These are phyloP conservation scores for Trichoderma sp. DNA, from an alignment of 2,329 filamentous ascomycete species.

Conservation along the genomic window DNA sequence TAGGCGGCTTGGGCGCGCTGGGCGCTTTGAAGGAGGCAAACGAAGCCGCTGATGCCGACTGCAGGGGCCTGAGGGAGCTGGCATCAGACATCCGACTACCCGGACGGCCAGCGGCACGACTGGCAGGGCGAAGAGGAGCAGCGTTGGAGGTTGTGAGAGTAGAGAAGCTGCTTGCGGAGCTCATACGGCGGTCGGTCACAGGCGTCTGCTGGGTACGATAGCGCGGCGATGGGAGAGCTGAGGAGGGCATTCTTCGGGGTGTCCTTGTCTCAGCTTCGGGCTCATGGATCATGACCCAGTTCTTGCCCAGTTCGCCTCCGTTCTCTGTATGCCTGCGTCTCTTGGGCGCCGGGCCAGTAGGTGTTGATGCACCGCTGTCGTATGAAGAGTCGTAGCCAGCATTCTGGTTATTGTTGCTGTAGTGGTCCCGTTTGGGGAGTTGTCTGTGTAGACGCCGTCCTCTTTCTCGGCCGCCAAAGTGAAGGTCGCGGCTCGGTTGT, in stretches of 20 bases:
- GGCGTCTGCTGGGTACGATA: slow-evolving; percentile 35
- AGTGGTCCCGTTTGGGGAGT: background rate
- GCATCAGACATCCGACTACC: slow-evolving; percentile 46
- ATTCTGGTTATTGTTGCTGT: slow-evolving; percentile 11
- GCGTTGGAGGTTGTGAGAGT: background rate
- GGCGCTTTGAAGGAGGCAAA: slow-evolving; percentile 25
- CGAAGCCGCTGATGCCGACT: slow-evolving; percentile 33
- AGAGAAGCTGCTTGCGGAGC: slow-evolving; percentile 28
- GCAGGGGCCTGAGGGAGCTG: slow-evolving; percentile 21
- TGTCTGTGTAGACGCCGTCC: background rate
- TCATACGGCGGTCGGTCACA: slow-evolving; percentile 42
- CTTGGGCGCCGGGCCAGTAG: slow-evolving; percentile 48
- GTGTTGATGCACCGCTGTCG: slow-evolving; percentile 39
- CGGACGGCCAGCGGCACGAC: slow-evolving; percentile 26
- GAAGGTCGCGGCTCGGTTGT: background rate
- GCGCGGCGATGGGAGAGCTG: slow-evolving; percentile 28
- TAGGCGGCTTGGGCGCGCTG: slow-evolving; percentile 29
- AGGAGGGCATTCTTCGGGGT: slow-evolving; percentile 27
- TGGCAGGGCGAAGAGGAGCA: slow-evolving; percentile 20
- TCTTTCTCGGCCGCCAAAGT: background rate
- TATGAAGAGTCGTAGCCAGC: slow-evolving; percentile 29
- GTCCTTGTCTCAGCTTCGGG: slow-evolving; percentile 27
- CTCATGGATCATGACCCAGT: slow-evolving; percentile 68
- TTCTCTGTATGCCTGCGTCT: slow-evolving; percentile 55
- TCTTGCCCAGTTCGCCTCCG: slow-evolving; percentile 58